Conservation (phyloP, 2,329 filamentous ascomycete genomes). For the Penicillium sp. region DNA sequence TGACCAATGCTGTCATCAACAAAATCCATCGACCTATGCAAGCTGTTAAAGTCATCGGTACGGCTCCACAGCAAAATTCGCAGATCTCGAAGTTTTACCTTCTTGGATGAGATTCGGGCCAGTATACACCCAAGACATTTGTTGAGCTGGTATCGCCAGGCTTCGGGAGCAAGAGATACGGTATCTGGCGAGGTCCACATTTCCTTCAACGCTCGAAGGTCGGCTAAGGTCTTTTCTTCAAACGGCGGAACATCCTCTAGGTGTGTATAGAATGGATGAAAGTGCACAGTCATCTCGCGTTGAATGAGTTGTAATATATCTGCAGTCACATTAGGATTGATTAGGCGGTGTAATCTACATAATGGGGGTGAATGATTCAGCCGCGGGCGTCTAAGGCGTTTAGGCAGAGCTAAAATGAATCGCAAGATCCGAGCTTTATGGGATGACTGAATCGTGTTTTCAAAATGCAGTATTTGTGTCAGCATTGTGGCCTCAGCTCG, state of each 20-base stretch:
- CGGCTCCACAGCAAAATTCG: not conserved
- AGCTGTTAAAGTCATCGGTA: not conserved
- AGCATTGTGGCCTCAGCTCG: not conserved
- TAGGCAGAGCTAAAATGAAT: not conserved
- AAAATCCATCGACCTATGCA: not conserved
- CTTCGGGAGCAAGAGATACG: not conserved
- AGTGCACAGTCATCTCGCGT: not conserved
- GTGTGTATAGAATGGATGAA: not conserved
- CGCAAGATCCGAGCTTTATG: not conserved
- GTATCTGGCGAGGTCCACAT: not conserved
- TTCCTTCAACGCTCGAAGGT: not conserved
- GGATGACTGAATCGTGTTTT: not conserved
- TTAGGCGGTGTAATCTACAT: not conserved
- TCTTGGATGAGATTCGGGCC: not conserved
- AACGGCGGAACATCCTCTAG: not conserved
- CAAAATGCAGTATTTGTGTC: not conserved
- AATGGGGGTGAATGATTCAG: not conserved
- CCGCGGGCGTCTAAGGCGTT: not conserved
- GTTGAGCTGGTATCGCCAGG: not conserved
- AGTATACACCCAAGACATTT: not conserved
- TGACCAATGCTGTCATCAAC: not conserved
- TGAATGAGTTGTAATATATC: not conserved
- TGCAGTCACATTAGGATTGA: not conserved
- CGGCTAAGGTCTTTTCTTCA: not conserved
- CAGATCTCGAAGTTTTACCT: not conserved